Evolutionary conservation across 2,329 filamentous ascomycete species (phyloP).

Genomic region (Aspergillus neoniger): DNA sequence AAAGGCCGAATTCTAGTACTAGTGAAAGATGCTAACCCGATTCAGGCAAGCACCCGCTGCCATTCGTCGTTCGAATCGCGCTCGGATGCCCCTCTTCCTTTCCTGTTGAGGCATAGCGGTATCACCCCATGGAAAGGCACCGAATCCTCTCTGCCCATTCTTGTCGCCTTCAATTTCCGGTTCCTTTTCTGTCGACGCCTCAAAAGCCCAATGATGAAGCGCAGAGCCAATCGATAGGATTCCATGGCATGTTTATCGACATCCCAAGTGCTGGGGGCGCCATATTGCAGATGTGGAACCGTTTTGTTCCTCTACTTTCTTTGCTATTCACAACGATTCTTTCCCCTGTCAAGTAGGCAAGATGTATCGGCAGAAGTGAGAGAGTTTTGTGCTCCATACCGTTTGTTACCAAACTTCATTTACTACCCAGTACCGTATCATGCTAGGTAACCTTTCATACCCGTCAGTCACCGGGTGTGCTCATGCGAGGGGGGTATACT

Average conservation of each 20-base stretch:
- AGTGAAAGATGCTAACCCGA: slow-evolving; percentile 13
- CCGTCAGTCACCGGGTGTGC: slow-evolving; percentile 6
- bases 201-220: background rate
- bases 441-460: background rate
- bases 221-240: background rate
- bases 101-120: slow-evolving; percentile 3
- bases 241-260: background rate
- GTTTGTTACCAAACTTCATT: no score
- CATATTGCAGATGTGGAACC: background rate
- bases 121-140: slow-evolving; percentile 14
- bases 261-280: background rate
- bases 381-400: no score
- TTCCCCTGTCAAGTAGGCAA: background rate
- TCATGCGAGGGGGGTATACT: slow-evolving; percentile 11
- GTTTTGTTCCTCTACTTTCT: background rate
- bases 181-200: background rate
- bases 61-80: slow-evolving; percentile 13
- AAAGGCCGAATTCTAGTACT: slow-evolving; percentile 12
- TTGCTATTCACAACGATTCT: background rate
- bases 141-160: slow-evolving; percentile 6
- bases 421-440: background rate
- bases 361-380: no score
- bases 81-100: slow-evolving; percentile 8
- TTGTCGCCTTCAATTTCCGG: background rate
- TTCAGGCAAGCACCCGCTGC: slow-evolving; percentile 14